Evolutionary conservation across 2,329 filamentous ascomycete species (phyloP).

Genomic region (Xenoacremonium recifei): DNA sequence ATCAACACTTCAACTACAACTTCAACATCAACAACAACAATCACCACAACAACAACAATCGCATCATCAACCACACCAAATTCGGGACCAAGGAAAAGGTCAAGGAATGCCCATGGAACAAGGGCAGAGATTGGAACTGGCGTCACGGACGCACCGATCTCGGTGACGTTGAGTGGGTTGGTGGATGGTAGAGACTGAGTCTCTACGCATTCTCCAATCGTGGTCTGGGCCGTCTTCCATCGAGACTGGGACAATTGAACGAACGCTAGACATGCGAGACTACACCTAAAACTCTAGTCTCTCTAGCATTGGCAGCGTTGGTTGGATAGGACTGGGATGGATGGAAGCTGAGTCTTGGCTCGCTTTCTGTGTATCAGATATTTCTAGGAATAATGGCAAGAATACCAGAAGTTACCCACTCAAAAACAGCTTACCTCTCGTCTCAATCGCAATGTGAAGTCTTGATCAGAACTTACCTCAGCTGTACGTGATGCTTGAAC

Average conservation of each 20-base stretch:
- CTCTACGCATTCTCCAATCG: slow-evolving; percentile 52
- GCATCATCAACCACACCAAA: slow-evolving; percentile 22
- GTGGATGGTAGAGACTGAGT: slow-evolving; percentile 71
- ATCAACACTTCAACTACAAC: slow-evolving; percentile 33
- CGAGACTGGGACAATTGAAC: neutral
- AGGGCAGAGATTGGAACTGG: slow-evolving; percentile 61
- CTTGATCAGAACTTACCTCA: too few species aligned
- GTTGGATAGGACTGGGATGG: slow-evolving; percentile 13
- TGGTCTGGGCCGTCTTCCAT: slow-evolving; percentile 48
- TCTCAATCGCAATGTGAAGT: too few species aligned
- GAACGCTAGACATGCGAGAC: too few species aligned
- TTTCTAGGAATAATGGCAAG: slow-evolving; percentile 35
- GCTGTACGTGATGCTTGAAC: too few species aligned
- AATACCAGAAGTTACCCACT: slow-evolving; percentile 70
- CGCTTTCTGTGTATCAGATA: slow-evolving; percentile 66
- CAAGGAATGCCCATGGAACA: slow-evolving; percentile 56
- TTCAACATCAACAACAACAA: slow-evolving; percentile 28
- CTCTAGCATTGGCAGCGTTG: slow-evolving; percentile 1
- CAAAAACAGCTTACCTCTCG: too few species aligned
- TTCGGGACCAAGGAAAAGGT: slow-evolving; percentile 39
- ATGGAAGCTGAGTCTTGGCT: slow-evolving; percentile 48
- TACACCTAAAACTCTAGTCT: too few species aligned
- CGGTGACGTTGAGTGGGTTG: slow-evolving; percentile 90
- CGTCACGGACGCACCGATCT: slow-evolving; percentile 63
- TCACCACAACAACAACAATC: slow-evolving; percentile 31